phyloP scores from a whole-genome alignment of 768 basidiomycete genomes.

The Tulasnella sp. region DNA sequence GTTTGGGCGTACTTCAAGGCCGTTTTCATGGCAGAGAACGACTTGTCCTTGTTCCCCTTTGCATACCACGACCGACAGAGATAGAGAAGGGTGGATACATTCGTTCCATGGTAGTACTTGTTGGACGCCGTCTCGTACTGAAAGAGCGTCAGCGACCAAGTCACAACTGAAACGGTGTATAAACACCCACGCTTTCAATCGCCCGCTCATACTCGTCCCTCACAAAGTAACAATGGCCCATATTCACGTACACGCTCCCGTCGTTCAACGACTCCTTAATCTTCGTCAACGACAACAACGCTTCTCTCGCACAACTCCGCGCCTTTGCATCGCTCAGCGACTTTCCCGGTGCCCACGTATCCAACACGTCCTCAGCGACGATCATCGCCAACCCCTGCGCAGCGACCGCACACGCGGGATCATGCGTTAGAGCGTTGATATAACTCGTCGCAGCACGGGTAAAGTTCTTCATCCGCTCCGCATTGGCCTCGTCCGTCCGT shows the following conservation, averaged over 20 bases:
- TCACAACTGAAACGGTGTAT: neutral
- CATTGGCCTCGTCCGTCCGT: constrained; percentile 35
- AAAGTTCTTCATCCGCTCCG: constrained; percentile 69
- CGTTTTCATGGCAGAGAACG: constrained; percentile 66
- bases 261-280: constrained; percentile 74
- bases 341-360: constrained; percentile 38
- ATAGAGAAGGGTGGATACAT: constrained; percentile 66
- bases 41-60: constrained; percentile 83
- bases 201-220: constrained; percentile 92
- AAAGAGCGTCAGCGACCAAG: neutral
- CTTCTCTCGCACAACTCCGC: constrained; percentile 70
- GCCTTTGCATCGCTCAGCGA: constrained; percentile 48
- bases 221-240: constrained; percentile 89
- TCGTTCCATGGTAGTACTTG: constrained; percentile 60
- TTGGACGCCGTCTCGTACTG: constrained; percentile 89
- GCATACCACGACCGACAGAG: constrained; percentile 89
- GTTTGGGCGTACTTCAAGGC: constrained; percentile 73
- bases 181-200: constrained; percentile 68
- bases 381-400: constrained; percentile 93
- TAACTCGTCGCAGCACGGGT: constrained; percentile 80
- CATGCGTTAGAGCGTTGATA: constrained; percentile 76
- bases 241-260: constrained; percentile 86
- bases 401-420: constrained; percentile 79
- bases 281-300: constrained; percentile 79
- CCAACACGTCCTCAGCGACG: constrained; percentile 82